These are phyloP conservation scores for Leptoxyphium fumago DNA, from an alignment of 2,329 filamentous ascomycete species.

Conservation along the genomic window DNA sequence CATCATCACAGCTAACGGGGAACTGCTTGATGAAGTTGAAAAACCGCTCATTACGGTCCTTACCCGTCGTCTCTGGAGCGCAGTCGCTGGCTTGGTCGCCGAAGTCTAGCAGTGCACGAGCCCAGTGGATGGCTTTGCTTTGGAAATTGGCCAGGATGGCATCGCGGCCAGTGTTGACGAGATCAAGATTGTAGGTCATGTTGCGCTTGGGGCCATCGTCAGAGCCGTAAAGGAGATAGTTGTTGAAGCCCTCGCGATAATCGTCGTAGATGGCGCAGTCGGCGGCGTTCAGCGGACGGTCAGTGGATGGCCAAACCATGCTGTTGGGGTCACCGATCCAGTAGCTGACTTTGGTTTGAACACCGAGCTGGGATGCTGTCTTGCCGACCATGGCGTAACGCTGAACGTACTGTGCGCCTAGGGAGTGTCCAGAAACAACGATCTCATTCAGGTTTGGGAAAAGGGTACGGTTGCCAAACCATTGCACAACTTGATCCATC, in stretches of 20 bases:
- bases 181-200: constrained; percentile 16
- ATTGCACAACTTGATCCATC: constrained; percentile 19
- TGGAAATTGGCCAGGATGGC: constrained; percentile 21
- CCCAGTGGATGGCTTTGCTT: constrained; percentile 20
- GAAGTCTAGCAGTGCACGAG: constrained; percentile 19
- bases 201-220: constrained; percentile 2
- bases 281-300: constrained; percentile 15
- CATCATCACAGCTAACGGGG: constrained; percentile 15
- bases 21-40: constrained; percentile 25
- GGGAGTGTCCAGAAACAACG: constrained; percentile 22
- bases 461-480: constrained; percentile 16
- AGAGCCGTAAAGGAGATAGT: constrained; percentile 12
- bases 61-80: constrained; percentile 18
- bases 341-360: constrained; percentile 15
- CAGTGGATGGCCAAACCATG: constrained; percentile 18
- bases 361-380: constrained; percentile 3
- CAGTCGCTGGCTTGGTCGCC: constrained; percentile 22
- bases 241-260: constrained; percentile 18
- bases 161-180: constrained; percentile 16
- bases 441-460: constrained; percentile 23
- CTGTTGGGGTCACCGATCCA: constrained; percentile 23
- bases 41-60: constrained; percentile 24
- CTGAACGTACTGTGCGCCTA: constrained; percentile 17
- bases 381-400: constrained; percentile 19
- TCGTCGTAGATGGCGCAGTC: constrained; percentile 19